These are phyloP conservation scores for Fistulifera pelliculosa DNA, from an alignment of 108 stramenopile species.

Conservation along the genomic window DNA sequence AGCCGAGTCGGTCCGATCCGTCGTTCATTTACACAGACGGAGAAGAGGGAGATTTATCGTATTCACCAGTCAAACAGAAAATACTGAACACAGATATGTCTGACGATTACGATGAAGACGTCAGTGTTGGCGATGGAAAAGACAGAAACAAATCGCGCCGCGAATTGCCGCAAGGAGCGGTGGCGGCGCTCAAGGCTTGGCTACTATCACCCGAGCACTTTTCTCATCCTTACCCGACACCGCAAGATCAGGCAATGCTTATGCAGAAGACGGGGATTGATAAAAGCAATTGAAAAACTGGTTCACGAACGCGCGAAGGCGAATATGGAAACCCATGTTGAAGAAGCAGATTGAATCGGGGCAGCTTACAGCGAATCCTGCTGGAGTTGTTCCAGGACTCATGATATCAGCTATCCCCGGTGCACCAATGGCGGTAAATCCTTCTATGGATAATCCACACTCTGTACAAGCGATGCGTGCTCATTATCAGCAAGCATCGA, in stretches of 20 bases:
- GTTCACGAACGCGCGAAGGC: constrained; percentile 90
- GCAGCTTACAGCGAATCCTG: constrained; percentile 51
- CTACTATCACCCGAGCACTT: constrained; percentile 85
- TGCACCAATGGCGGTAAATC: constrained; percentile 3
- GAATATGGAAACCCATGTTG: constrained; percentile 95
- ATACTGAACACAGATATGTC: neutral
- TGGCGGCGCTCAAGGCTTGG: constrained; percentile 86
- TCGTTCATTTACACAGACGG: neutral
- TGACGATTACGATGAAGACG: constrained; percentile 7
- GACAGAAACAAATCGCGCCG: constrained; percentile 65
- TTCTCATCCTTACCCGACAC: constrained; percentile 88
- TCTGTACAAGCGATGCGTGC: constrained; percentile 19
- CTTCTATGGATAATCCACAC: constrained; percentile 17
- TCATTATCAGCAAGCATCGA: constrained; percentile 31
- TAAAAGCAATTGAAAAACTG: constrained; percentile 95
- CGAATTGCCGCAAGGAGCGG: constrained; percentile 85
- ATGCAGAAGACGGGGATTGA: constrained; percentile 93
- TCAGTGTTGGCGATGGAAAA: constrained; percentile 11
- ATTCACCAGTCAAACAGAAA: neutral
- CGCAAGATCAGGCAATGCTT: constrained; percentile 84
- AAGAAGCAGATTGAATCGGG: constrained; percentile 87
- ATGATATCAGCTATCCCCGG: constrained; percentile 34
- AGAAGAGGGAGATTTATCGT: neutral
- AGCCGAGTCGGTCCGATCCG: constrained; percentile 2
- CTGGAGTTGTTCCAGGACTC: constrained; percentile 28